Percentiles rank a stretch among this genome's conserved stretches.
Conservation (phyloP, 2,329 filamentous ascomycete genomes). For the Aplosporella prunicola region DNA sequence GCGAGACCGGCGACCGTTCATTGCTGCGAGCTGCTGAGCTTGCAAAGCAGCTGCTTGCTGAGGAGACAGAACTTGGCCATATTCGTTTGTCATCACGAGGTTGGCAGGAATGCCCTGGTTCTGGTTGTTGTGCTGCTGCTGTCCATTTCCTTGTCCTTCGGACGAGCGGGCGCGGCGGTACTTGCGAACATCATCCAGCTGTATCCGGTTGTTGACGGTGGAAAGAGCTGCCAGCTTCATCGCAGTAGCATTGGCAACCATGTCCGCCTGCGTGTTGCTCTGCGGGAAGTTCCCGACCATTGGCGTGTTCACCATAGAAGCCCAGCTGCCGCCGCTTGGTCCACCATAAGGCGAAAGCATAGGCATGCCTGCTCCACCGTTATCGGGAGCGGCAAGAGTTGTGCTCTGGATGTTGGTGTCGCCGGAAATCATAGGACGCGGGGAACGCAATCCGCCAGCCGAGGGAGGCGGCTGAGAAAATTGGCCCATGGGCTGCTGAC, state of each 20-base stretch:
- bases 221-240: slow-evolving; percentile 98
- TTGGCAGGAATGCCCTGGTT: slow-evolving; percentile 40
- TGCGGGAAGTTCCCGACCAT: slow-evolving; percentile 78
- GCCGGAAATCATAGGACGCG: slow-evolving; percentile 57
- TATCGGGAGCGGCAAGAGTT: slow-evolving; percentile 65
- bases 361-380: slow-evolving; percentile 60
- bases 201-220: slow-evolving; percentile 96
- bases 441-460: slow-evolving; percentile 64
- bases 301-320: slow-evolving; percentile 95
- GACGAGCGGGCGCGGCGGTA: slow-evolving; percentile 86
- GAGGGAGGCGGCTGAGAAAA: slow-evolving; percentile 71
- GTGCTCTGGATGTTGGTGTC: slow-evolving; percentile 72
- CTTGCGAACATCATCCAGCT: slow-evolving; percentile 92
- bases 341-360: slow-evolving; percentile 75
- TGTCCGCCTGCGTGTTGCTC: slow-evolving; percentile 69
- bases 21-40: slow-evolving; percentile 70
- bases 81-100: slow-evolving; percentile 89
- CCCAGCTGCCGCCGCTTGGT: slow-evolving; percentile 92
- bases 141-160: slow-evolving; percentile 55
- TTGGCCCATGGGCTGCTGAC: slow-evolving; percentile 73
- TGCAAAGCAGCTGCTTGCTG: slow-evolving; percentile 44
- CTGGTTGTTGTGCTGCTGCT: slow-evolving; percentile 48
- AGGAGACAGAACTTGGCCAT: slow-evolving; percentile 71
- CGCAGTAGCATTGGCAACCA: slow-evolving; percentile 96
- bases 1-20: slow-evolving; percentile 75